Conservation (phyloP, 306 rosid genomes). For the apple (Malus domestica) region DNA sequence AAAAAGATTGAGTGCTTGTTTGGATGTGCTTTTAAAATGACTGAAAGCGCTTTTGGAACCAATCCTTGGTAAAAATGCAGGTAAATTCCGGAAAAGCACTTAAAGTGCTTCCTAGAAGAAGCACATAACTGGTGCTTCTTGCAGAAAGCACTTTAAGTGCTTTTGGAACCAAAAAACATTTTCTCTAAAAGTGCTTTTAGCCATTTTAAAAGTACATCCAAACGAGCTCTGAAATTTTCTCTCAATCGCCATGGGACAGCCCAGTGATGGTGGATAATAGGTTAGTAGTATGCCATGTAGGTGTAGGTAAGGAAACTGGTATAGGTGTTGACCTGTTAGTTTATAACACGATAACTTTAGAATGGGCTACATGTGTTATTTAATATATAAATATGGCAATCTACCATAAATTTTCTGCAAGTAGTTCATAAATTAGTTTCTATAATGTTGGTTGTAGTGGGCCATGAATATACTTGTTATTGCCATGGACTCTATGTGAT, state of each 20-base stretch:
- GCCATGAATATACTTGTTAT: not conserved
- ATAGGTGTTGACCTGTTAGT: not conserved
- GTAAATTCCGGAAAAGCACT: too few relatives aligned
- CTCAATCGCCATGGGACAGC: not conserved
- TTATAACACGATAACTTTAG: not conserved
- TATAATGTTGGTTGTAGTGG: not conserved
- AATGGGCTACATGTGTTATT: not conserved
- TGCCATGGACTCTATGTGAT: not conserved
- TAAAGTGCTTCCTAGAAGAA: too few relatives aligned
- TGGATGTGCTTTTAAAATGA: too few relatives aligned
- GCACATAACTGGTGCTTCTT: too few relatives aligned
- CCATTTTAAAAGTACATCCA: too few relatives aligned
- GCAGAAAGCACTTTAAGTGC: too few relatives aligned
- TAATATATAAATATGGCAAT: not conserved
- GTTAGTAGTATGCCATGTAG: not conserved
- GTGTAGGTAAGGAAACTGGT: not conserved
- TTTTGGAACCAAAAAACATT: too few relatives aligned
- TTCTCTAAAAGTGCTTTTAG: too few relatives aligned
- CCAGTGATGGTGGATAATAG: not conserved
- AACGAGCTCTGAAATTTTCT: not conserved
- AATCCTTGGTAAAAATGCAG: too few relatives aligned
- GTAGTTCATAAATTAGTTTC: not conserved
- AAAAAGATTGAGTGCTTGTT: not conserved
- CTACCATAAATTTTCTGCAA: not conserved
- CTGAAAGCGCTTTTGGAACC: too few relatives aligned